Percentiles rank a stretch among this genome's conserved stretches.
These are phyloP conservation scores for Polytrichum formosum DNA, from an alignment of 225 moss, liverwort and hornwort genomes.

Conservation along the genomic window DNA sequence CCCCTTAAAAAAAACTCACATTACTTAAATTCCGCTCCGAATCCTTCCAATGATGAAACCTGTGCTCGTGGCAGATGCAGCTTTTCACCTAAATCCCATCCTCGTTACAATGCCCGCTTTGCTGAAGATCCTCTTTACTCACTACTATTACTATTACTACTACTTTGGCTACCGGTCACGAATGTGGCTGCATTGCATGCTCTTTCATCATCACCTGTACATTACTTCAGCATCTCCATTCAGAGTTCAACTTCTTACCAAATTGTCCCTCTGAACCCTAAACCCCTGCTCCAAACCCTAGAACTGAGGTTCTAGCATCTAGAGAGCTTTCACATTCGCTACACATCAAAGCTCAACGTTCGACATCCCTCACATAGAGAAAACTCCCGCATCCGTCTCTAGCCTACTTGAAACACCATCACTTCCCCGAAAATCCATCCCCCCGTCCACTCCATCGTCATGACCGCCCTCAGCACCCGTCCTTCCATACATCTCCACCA, in stretches of 20 bases:
- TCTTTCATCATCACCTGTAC: slow-evolving; percentile 2
- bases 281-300: slow-evolving; percentile 31
- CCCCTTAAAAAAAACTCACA: slow-evolving; percentile 8
- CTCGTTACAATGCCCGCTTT: background rate
- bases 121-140: background rate
- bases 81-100: slow-evolving; percentile 8
- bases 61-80: slow-evolving; percentile 5
- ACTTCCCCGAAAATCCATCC: background rate
- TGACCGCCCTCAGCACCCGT: background rate
- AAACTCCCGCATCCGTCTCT: background rate
- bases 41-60: slow-evolving; percentile 19
- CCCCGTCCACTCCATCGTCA: background rate
- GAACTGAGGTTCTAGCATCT: background rate
- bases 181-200: background rate
- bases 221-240: slow-evolving; percentile 1
- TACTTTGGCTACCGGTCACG: too few relatives aligned
- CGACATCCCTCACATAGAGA: background rate
- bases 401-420: background rate
- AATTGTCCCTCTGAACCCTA: slow-evolving; percentile 6
- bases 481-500: background rate
- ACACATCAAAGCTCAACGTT: background rate
- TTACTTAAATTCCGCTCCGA: slow-evolving; percentile 10
- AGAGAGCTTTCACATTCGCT: background rate
- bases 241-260: background rate
- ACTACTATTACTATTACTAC: background rate